These are phyloP conservation scores for Priceomyces carsonii DNA, from an alignment of 805 yeast species.

Conservation along the genomic window DNA sequence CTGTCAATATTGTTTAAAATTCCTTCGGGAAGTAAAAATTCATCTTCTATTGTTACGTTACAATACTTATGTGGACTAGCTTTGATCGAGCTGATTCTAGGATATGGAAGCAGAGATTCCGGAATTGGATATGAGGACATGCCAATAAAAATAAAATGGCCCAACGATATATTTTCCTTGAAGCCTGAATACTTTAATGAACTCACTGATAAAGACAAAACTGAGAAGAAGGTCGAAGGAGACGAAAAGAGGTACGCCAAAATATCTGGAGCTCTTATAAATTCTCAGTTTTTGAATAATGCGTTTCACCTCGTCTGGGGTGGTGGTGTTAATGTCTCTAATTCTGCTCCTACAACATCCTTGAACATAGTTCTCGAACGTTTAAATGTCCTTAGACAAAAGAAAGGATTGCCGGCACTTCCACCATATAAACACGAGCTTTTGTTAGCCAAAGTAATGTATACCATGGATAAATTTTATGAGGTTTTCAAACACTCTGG, in stretches of 20 bases:
- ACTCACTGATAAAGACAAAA: constrained; percentile 31
- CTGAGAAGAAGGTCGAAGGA: constrained; percentile 42
- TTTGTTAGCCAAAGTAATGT: constrained; percentile 68
- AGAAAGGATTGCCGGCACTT: constrained; percentile 42
- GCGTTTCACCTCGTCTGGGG: constrained; percentile 75
- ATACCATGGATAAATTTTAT: constrained; percentile 63
- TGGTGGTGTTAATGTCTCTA: constrained; percentile 80
- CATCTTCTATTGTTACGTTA: constrained; percentile 69
- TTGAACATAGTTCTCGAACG: constrained; percentile 66
- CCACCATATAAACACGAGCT: constrained; percentile 49
- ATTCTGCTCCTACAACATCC: constrained; percentile 91
- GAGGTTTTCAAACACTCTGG: constrained; percentile 63
- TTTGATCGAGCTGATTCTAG: constrained; percentile 69
- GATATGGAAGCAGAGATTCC: constrained; percentile 46
- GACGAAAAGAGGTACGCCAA: constrained; percentile 70
- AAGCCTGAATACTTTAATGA: constrained; percentile 56
- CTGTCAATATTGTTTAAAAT: constrained; percentile 69
- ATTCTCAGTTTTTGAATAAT: constrained; percentile 65
- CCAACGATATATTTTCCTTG: constrained; percentile 83
- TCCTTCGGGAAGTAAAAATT: constrained; percentile 42
- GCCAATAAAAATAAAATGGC: constrained; percentile 92
- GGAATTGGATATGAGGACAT: constrained; percentile 66
- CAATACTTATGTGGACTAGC: constrained; percentile 88
- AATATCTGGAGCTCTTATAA: constrained; percentile 82
- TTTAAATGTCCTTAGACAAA: constrained; percentile 54